These are phyloP conservation scores for Triadica sebifera DNA, from an alignment of 345 rosid genomes.

Conservation along the genomic window DNA sequence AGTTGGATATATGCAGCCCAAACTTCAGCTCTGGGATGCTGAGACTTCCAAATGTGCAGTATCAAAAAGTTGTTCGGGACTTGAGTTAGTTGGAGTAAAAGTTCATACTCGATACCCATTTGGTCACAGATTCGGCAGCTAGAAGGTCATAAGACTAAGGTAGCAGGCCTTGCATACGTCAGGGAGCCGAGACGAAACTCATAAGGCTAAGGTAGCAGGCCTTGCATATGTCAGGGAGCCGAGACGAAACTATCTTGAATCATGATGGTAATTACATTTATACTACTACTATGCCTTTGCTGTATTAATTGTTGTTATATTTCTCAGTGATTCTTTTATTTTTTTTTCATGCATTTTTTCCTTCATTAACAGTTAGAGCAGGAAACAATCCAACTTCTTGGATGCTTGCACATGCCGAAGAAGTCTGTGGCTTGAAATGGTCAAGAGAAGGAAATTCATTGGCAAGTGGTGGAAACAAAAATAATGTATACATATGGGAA, in stretches of 20 bases:
- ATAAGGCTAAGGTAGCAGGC: no score
- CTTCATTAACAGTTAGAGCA: constrained; percentile 45
- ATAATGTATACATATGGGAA: constrained; percentile 45
- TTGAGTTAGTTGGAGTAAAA: neutral
- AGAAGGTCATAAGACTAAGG: constrained; percentile 39
- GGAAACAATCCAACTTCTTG: constrained; percentile 26
- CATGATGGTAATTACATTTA: constrained; percentile 41
- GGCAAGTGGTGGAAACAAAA: constrained; percentile 65
- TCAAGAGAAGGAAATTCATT: constrained; percentile 41
- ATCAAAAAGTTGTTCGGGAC: neutral
- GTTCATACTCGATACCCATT: neutral
- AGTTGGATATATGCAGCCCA: constrained; percentile 39
- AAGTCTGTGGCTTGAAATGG: constrained; percentile 55
- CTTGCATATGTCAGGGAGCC: no score
- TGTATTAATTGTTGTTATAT: neutral
- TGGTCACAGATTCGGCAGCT: constrained; percentile 33
- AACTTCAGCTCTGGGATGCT: constrained; percentile 44
- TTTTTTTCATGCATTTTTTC: neutral
- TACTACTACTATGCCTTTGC: neutral
- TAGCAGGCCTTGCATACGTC: constrained; percentile 34
- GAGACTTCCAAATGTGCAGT: constrained; percentile 44
- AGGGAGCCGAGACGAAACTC: no score
- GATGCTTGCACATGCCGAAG: constrained; percentile 36
- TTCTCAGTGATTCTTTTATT: neutral
- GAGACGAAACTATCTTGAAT: constrained; percentile 42